Percentiles rank a stretch among this genome's conserved stretches.
Evolutionary conservation across 495 filamentous ascomycete species (phyloP).

Genomic region (Lophium mytilinum): DNA sequence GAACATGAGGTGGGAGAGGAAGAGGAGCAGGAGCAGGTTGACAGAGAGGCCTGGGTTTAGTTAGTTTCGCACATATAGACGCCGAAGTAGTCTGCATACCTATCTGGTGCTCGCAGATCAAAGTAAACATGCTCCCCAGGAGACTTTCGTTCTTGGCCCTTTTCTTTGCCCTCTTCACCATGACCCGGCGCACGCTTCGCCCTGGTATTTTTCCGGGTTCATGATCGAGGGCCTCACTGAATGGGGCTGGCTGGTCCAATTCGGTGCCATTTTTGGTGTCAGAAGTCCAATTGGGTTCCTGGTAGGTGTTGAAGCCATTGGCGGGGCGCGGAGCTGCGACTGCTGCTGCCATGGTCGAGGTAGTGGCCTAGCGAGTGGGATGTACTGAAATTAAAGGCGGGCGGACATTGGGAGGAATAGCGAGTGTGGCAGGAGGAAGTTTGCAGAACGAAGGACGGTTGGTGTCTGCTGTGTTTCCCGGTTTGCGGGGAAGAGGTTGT

Average conservation of each 20-base stretch:
- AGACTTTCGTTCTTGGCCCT: constrained; percentile 20
- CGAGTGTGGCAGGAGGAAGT: background rate
- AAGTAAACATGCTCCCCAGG: constrained; percentile 14
- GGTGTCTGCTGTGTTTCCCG: constrained; percentile 6
- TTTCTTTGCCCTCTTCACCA: constrained; percentile 2
- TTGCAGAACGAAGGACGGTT: background rate
- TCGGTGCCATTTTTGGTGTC: background rate
- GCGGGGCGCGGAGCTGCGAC: constrained; percentile 2
- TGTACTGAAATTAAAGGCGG: constrained; percentile 1
- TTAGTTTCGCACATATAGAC: constrained; percentile 10
- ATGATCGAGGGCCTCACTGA: background rate
- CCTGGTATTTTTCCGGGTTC: background rate
- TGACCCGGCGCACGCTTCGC: background rate
- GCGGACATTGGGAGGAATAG: background rate
- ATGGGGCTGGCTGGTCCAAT: background rate
- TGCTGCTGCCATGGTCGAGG: constrained; percentile 1
- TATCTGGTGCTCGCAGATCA: constrained; percentile 28
- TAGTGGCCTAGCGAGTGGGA: background rate
- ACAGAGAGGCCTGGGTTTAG: constrained; percentile 57
- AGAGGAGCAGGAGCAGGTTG: constrained; percentile 68
- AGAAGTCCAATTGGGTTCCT: constrained; percentile 7
- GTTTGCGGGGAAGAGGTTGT: background rate
- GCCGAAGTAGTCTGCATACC: constrained; percentile 12
- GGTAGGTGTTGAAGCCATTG: background rate
- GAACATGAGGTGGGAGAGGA: constrained; percentile 68